A percentile compares a stretch with the other conserved stretches of the same genome.
phyloP scores from a whole-genome alignment of 192 early-diverging fungal genomes.

The Linnemannia zychae region DNA sequence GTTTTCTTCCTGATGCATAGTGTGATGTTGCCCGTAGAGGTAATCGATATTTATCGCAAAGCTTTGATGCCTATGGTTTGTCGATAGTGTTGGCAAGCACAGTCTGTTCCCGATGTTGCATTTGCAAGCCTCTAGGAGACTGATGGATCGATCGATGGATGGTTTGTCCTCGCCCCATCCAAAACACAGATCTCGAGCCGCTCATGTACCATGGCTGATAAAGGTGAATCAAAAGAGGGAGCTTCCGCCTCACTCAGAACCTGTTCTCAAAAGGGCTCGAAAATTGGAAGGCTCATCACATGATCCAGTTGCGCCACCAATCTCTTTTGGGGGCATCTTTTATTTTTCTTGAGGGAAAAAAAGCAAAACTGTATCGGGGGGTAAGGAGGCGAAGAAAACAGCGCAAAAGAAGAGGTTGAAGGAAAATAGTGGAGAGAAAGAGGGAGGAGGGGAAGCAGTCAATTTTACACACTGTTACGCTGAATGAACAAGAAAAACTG shows the following conservation, averaged over 20 bases:
- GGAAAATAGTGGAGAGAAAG: neutral
- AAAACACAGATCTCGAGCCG: neutral
- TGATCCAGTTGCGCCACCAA: neutral
- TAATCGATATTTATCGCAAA: neutral
- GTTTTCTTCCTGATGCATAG: neutral
- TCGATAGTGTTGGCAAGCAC: neutral
- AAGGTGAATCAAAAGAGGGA: slow-evolving; percentile 44
- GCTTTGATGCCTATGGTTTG: neutral
- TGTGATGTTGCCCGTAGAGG: neutral
- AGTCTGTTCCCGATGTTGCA: neutral
- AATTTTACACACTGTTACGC: slow-evolving; percentile 23
- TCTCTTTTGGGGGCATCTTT: neutral
- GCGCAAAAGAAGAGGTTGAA: neutral
- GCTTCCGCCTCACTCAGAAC: neutral
- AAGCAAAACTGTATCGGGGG: neutral
- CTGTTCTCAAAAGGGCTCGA: neutral
- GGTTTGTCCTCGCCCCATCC: neutral
- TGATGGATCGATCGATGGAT: slow-evolving; percentile 42
- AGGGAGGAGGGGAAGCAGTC: neutral
- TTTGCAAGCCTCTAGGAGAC: neutral
- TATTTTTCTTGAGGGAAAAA: neutral
- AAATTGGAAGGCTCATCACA: neutral
- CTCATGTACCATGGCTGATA: slow-evolving; percentile 47
- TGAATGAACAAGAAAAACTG: slow-evolving; percentile 52
- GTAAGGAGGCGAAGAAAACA: neutral